Evolutionary conservation across 495 filamentous ascomycete species (phyloP).

Genomic region (Venustampulla echinocandica): DNA sequence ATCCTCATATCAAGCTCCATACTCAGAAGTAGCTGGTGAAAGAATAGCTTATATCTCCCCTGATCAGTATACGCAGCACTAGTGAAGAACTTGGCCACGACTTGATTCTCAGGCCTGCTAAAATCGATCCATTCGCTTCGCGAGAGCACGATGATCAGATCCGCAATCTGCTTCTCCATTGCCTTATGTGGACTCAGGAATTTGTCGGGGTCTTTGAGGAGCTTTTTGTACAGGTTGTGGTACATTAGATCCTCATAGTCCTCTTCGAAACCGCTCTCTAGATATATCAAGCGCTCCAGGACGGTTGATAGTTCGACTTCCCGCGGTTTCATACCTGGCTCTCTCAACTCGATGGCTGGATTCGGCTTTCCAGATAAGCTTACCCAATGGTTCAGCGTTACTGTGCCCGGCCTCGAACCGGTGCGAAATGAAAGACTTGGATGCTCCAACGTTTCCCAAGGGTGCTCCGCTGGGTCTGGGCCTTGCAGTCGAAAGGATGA

Average conservation of each 20-base stretch:
- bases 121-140: constrained; percentile 60
- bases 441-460: constrained; percentile 59
- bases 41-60: constrained; percentile 49
- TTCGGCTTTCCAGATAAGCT: constrained; percentile 39
- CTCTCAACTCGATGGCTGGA: constrained; percentile 39
- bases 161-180: constrained; percentile 58
- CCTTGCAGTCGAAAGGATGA: constrained; percentile 18
- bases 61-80: constrained; percentile 30
- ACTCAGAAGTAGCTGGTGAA: constrained; percentile 62
- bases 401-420: constrained; percentile 48
- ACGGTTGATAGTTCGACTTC: constrained; percentile 44
- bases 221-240: constrained; percentile 39
- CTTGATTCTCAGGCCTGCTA: constrained; percentile 52
- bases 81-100: constrained; percentile 54
- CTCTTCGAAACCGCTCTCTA: constrained; percentile 49
- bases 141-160: constrained; percentile 55
- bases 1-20: constrained; percentile 59
- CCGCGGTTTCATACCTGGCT: constrained; percentile 40
- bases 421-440: constrained; percentile 53
- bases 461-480: constrained; percentile 30
- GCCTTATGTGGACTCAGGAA: constrained; percentile 40
- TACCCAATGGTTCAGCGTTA: constrained; percentile 52
- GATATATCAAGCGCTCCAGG: constrained; percentile 43
- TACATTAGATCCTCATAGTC: constrained; percentile 47
- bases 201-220: constrained; percentile 45